These are phyloP conservation scores for Uromyces viciae-fabae DNA, from an alignment of 1,284 basidiomycete genomes.

Conservation along the genomic window DNA sequence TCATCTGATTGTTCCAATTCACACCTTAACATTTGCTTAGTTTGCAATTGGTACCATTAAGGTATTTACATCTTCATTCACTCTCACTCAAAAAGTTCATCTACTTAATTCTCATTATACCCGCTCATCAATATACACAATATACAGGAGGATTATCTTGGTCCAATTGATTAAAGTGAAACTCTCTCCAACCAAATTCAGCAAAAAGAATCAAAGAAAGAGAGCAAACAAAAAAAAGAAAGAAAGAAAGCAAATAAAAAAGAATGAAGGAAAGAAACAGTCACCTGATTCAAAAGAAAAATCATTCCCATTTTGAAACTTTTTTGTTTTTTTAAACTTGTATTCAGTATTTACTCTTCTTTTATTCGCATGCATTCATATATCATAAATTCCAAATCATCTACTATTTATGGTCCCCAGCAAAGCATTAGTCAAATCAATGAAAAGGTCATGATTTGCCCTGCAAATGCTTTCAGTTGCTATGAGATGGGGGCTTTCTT, in stretches of 20 bases:
- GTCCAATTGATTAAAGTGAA: constrained; percentile 62
- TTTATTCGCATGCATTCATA: no score
- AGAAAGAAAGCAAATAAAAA: neutral
- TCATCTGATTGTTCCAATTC: neutral
- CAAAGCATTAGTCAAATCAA: no score
- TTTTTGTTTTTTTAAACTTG: no score
- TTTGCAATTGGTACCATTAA: constrained; percentile 17
- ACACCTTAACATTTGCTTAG: neutral
- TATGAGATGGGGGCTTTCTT: no score
- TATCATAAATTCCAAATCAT: no score
- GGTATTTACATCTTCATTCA: neutral
- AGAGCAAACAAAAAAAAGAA: neutral
- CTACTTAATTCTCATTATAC: neutral
- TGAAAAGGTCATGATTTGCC: no score
- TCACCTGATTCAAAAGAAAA: no score
- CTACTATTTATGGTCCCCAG: no score
- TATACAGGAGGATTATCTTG: constrained; percentile 89
- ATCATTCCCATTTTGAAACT: neutral
- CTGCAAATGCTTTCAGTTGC: no score
- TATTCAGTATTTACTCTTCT: no score
- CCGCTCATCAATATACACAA: constrained; percentile 58
- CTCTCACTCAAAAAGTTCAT: neutral
- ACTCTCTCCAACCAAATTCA: neutral
- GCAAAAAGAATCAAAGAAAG: neutral
- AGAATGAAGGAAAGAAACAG: no score